phyloP scores from a whole-genome alignment of 1,284 basidiomycete genomes.

The Ganoderma resinaceum region DNA sequence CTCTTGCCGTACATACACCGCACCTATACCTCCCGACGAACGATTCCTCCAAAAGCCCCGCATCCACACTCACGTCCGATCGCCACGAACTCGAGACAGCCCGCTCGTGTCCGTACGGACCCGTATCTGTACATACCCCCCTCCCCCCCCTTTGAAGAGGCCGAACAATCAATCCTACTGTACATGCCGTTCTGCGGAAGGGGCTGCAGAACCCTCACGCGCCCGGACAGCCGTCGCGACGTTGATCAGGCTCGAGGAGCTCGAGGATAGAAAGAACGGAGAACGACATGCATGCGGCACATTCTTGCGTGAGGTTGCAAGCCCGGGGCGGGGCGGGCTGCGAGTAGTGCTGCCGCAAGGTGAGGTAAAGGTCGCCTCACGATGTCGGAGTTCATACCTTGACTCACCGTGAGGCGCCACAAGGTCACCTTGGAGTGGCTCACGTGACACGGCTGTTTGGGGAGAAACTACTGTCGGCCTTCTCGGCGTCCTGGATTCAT shows the following conservation, averaged over 20 bases:
- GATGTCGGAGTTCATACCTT: no score
- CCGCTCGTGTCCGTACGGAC: background rate
- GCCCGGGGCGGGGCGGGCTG: no score
- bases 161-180: background rate
- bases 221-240: no score
- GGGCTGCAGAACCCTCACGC: no score
- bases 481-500: background rate
- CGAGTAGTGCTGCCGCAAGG: background rate
- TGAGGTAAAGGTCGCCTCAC: no score
- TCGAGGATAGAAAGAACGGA: no score
- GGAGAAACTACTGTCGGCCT: background rate
- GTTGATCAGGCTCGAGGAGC: no score
- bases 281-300: background rate
- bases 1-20: background rate
- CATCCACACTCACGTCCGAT: background rate
- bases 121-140: background rate
- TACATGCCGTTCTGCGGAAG: background rate
- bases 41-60: background rate
- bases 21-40: background rate
- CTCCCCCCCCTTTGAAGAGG: background rate
- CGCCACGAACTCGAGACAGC: background rate
- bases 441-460: background rate
- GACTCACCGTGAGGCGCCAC: no score
- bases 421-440: no score
- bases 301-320: no score